These are phyloP conservation scores for Cryptosporidium bovis DNA, from an alignment of 169 alveolate species.

Conservation along the genomic window DNA sequence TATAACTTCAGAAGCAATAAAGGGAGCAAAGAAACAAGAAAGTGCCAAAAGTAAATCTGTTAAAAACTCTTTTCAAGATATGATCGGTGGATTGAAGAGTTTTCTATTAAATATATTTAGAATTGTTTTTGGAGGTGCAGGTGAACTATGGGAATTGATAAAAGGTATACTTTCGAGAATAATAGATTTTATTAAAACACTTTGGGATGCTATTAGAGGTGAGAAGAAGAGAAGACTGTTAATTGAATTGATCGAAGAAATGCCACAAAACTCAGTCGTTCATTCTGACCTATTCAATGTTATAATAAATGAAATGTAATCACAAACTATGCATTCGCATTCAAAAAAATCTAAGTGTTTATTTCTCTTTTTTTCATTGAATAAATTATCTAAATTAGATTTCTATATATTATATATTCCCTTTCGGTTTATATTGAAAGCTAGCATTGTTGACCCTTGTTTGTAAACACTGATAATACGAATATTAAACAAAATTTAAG, in stretches of 20 bases:
- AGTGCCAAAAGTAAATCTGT: background rate
- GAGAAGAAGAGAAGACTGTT: conserved; percentile 36
- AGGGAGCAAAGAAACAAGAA: conserved; percentile 40
- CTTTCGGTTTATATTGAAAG: no score
- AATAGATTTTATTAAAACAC: conserved; percentile 49
- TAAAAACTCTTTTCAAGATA: conserved; percentile 58
- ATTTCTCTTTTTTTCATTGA: no score
- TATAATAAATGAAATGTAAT: background rate
- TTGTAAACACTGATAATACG: no score
- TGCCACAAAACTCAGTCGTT: conserved; percentile 42
- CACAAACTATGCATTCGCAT: no score
- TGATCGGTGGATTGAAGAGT: conserved; percentile 66
- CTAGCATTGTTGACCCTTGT: no score
- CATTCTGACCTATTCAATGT: conserved; percentile 16
- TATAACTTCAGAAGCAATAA: conserved; percentile 37
- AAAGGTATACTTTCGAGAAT: conserved; percentile 62
- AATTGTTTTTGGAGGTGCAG: conserved; percentile 67
- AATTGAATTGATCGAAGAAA: conserved; percentile 25
- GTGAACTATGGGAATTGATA: conserved; percentile 60
- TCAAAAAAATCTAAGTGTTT: no score
- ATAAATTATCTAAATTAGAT: no score
- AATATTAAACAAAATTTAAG: no score
- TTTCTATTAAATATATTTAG: conserved; percentile 44
- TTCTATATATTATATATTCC: no score
- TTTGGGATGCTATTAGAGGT: conserved; percentile 58